phyloP scores from a whole-genome alignment of 768 basidiomycete genomes.

The Mycena olivaceomarginata region DNA sequence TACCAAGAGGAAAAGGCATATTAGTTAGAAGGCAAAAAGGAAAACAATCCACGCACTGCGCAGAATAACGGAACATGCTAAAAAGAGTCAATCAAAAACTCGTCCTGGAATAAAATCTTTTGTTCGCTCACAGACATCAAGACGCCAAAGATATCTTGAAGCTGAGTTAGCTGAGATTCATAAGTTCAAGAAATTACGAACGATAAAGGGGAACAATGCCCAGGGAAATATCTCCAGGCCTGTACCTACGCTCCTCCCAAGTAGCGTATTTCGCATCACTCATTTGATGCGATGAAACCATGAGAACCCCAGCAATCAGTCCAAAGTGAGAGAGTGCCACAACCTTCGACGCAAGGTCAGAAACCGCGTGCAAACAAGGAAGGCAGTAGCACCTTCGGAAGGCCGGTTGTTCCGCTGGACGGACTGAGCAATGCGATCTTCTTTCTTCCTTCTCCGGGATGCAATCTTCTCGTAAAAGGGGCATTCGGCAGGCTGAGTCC shows the following conservation, averaged over 20 bases:
- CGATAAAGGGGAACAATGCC: slow-evolving; percentile 55
- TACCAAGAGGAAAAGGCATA: slow-evolving; percentile 43
- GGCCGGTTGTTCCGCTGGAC: slow-evolving; percentile 18
- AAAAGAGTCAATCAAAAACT: neutral
- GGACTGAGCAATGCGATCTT: neutral
- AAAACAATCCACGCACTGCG: neutral
- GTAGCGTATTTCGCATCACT: neutral
- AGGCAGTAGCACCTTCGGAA: neutral
- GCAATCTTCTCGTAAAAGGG: neutral
- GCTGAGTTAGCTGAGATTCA: neutral
- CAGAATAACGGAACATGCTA: slow-evolving; percentile 22
- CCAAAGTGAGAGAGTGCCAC: slow-evolving; percentile 8
- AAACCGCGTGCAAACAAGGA: too few species aligned
- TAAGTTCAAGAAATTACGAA: slow-evolving; percentile 52
- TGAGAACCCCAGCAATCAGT: neutral
- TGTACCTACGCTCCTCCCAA: slow-evolving; percentile 49
- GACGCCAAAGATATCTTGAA: slow-evolving; percentile 6
- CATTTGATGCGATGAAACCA: neutral
- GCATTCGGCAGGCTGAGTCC: slow-evolving; percentile 1
- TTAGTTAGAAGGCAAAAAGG: too few species aligned
- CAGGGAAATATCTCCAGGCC: slow-evolving; percentile 14
- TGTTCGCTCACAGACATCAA: neutral
- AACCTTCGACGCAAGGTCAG: neutral
- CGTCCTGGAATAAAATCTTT: neutral
- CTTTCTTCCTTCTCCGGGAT: neutral